A percentile compares a stretch with the other conserved stretches of the same genome.
phyloP scores from a whole-genome alignment of 2,329 filamentous ascomycete genomes.

The Neonectria hederae region DNA sequence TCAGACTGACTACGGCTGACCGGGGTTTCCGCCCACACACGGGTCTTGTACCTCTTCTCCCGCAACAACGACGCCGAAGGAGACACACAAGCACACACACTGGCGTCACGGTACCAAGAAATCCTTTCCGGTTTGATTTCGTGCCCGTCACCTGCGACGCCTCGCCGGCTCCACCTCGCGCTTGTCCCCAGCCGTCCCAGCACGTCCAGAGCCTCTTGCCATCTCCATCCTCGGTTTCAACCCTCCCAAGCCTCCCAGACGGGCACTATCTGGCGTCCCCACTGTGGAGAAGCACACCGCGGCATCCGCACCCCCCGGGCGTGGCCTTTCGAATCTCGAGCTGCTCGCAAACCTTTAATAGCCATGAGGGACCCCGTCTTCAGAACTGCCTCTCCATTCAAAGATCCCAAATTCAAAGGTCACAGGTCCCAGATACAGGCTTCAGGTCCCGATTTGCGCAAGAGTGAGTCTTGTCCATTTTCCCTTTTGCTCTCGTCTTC shows the following conservation, averaged over 20 bases:
- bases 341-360: constrained; percentile 49
- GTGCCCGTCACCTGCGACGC: constrained; percentile 45
- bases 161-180: constrained; percentile 42
- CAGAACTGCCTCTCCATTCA: constrained; percentile 51
- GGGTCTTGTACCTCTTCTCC: constrained; percentile 18
- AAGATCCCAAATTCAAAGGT: constrained; percentile 52
- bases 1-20: constrained; percentile 15
- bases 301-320: constrained; percentile 38
- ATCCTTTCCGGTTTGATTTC: constrained; percentile 49
- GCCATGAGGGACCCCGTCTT: constrained; percentile 54
- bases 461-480: constrained; percentile 48
- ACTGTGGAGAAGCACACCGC: constrained; percentile 41
- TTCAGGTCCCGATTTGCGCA: constrained; percentile 52
- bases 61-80: constrained; percentile 8
- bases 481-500: constrained; percentile 12
- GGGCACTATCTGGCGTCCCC: constrained; percentile 42
- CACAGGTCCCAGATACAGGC: constrained; percentile 51
- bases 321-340: constrained; percentile 35
- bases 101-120: constrained; percentile 40
- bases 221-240: constrained; percentile 44
- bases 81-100: neutral
- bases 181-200: constrained; percentile 37
- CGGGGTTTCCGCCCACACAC: constrained; percentile 22
- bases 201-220: constrained; percentile 25
- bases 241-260: constrained; percentile 29